Evolutionary conservation across 495 filamentous ascomycete species (phyloP).

Genomic region (Lasiosphaeris hirsuta): DNA sequence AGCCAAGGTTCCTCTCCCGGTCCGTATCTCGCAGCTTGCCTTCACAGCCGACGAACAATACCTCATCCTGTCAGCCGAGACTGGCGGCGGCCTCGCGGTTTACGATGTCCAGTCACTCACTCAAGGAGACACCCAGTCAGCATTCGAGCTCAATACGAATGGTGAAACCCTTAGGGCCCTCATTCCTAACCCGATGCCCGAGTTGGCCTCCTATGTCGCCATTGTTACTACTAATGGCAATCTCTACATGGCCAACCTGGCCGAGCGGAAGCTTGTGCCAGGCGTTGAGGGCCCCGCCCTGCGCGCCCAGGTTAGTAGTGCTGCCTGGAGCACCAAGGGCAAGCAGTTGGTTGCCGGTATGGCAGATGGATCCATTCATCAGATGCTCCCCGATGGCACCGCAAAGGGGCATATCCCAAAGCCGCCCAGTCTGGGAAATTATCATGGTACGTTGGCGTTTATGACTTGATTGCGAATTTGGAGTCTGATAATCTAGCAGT

Average conservation of each 20-base stretch:
- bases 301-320: conserved; percentile 73
- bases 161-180: conserved; percentile 69
- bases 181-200: conserved; percentile 73
- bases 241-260: conserved; percentile 78
- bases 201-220: conserved; percentile 63
- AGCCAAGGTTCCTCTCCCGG: conserved; percentile 64
- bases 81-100: conserved; percentile 76
- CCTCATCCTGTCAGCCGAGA: conserved; percentile 78
- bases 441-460: conserved; percentile 58
- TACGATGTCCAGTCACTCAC: conserved; percentile 68
- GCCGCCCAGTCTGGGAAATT: conserved; percentile 65
- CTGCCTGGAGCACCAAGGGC: conserved; percentile 88
- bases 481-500: conserved; percentile 46
- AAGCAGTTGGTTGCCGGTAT: conserved; percentile 91
- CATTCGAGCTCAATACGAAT: conserved; percentile 73
- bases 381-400: conserved; percentile 77
- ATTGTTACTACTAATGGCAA: conserved; percentile 76
- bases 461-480: neutral
- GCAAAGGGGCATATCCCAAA: conserved; percentile 74
- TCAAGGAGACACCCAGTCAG: conserved; percentile 59
- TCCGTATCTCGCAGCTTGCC: conserved; percentile 79
- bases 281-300: conserved; percentile 64
- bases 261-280: conserved; percentile 54
- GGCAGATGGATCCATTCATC: conserved; percentile 72
- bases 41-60: conserved; percentile 85